phyloP scores from a whole-genome alignment of 1,284 basidiomycete genomes.

The Erythrobasidium hasegawianum region DNA sequence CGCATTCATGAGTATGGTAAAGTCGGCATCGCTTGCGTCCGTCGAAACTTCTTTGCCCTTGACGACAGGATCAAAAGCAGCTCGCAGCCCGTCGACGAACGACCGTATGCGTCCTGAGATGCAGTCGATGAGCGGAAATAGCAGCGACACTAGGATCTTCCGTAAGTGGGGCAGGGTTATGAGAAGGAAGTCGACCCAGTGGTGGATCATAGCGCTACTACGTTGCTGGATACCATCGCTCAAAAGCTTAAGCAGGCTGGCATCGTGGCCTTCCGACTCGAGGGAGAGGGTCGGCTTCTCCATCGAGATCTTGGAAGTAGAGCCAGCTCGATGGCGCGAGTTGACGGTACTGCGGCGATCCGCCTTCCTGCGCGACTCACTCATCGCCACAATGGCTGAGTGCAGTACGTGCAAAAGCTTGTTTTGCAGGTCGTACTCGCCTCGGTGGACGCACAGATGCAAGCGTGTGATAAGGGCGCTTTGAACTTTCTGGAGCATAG shows the following conservation, averaged over 20 bases:
- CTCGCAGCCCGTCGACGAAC: conserved; percentile 58
- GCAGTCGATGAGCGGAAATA: conserved; percentile 74
- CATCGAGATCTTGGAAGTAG: conserved; percentile 5
- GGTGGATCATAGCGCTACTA: conserved; percentile 77
- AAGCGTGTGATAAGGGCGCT: conserved; percentile 69
- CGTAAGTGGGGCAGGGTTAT: conserved; percentile 83
- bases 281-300: conserved; percentile 1
- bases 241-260: conserved; percentile 70
- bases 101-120: conserved; percentile 69
- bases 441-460: conserved; percentile 65
- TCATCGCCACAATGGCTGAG: conserved; percentile 58
- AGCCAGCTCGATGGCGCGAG: background rate
- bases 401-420: conserved; percentile 89
- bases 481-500: conserved; percentile 64
- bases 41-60: conserved; percentile 49
- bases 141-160: conserved; percentile 61
- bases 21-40: conserved; percentile 70
- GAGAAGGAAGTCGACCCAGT: conserved; percentile 94
- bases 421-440: conserved; percentile 77
- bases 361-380: conserved; percentile 13
- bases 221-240: conserved; percentile 70
- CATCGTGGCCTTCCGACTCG: conserved; percentile 40
- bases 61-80: conserved; percentile 45
- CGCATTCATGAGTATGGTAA: conserved; percentile 74
- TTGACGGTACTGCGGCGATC: conserved; percentile 9